A percentile compares a stretch with the other conserved stretches of the same genome.
These are phyloP conservation scores for Kandelia obovata DNA, from an alignment of 345 rosid species.

Conservation along the genomic window DNA sequence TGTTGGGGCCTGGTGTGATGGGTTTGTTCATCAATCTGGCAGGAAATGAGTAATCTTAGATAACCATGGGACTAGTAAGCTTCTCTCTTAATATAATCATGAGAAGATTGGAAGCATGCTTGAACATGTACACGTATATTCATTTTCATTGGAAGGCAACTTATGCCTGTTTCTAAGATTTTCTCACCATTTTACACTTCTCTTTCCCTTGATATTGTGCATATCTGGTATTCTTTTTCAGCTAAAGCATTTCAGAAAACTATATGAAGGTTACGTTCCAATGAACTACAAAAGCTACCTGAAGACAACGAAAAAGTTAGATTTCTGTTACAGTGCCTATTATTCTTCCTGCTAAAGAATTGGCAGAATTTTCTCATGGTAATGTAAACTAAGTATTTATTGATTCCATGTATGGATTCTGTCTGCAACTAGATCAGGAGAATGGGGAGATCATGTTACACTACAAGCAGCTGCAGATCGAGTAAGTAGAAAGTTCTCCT, in stretches of 20 bases:
- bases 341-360: conserved; percentile 18
- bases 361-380: neutral
- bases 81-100: no score
- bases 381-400: conserved; percentile 12
- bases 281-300: conserved; percentile 77
- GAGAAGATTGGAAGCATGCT: no score
- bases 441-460: conserved; percentile 98
- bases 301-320: conserved; percentile 87
- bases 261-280: conserved; percentile 84
- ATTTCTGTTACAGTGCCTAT: conserved; percentile 28
- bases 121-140: no score
- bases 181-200: neutral
- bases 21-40: no score
- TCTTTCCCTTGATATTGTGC: neutral
- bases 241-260: conserved; percentile 65
- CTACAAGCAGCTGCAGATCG: conserved; percentile 97
- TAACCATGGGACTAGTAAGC: no score
- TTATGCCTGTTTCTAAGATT: neutral
- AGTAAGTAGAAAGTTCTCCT: conserved; percentile 38
- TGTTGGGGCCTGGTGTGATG: no score
- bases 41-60: no score
- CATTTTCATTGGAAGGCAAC: neutral
- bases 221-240: conserved; percentile 28
- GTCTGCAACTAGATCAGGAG: conserved; percentile 54
- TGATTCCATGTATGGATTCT: conserved; percentile 21